phyloP scores from a whole-genome alignment of 2,329 filamentous ascomycete genomes.

The Apiospora hydei region DNA sequence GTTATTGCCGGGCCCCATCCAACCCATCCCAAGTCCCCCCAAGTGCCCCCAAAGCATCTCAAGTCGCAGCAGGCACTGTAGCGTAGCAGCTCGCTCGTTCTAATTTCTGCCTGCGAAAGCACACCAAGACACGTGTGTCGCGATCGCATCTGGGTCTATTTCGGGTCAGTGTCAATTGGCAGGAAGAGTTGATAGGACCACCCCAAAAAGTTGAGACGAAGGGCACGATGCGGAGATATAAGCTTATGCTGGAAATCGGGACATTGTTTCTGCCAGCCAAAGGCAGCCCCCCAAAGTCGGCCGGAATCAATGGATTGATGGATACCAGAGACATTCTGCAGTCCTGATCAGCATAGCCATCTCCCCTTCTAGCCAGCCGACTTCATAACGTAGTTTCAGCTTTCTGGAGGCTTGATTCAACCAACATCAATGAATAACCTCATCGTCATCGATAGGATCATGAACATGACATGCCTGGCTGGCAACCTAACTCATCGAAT shows the following conservation, averaged over 20 bases:
- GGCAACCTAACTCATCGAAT: not conserved
- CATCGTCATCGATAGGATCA: not conserved
- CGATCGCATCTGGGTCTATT: not conserved
- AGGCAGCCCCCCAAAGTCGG: not conserved
- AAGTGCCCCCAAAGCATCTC: not conserved
- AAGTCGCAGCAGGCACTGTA: not conserved
- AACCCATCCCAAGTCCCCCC: not conserved
- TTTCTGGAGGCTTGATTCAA: not conserved
- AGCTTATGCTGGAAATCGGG: not conserved
- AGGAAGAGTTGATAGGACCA: not conserved
- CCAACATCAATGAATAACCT: not conserved
- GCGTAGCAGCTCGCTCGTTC: not conserved
- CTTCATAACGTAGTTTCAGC: conserved; percentile 2
- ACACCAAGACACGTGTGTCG: not conserved
- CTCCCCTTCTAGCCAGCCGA: not conserved
- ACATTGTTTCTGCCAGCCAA: not conserved
- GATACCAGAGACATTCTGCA: not conserved
- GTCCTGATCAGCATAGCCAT: not conserved
- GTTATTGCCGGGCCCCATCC: not conserved
- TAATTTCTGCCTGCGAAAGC: not conserved
- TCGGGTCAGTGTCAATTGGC: not conserved
- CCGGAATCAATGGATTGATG: not conserved
- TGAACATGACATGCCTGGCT: not conserved
- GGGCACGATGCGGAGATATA: conserved; percentile 9
- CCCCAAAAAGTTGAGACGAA: not conserved